Conservation (phyloP, 129 eudicot species). For the Chrysanthemum makinoi region DNA sequence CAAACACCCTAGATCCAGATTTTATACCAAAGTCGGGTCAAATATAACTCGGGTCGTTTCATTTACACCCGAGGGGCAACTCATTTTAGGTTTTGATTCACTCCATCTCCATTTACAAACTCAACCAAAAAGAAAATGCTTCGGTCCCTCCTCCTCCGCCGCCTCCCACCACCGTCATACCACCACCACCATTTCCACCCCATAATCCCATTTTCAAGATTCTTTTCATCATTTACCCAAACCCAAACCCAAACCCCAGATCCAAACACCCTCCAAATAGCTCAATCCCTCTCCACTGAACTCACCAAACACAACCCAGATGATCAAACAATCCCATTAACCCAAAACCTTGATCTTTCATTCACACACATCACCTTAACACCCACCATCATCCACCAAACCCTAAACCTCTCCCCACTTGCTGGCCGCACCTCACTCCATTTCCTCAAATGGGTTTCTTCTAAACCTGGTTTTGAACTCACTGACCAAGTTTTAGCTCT, state of each 20-base stretch:
- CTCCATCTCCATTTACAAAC: too few relatives aligned
- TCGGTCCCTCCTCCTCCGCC: too few relatives aligned
- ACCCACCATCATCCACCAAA: slow-evolving; percentile 39
- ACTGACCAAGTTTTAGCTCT: slow-evolving; percentile 51
- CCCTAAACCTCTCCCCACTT: slow-evolving; percentile 59
- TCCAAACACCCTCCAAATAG: slow-evolving; percentile 29
- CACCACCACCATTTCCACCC: too few relatives aligned
- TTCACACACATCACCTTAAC: slow-evolving; percentile 56
- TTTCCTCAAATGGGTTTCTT: slow-evolving; percentile 65
- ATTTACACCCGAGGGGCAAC: too few relatives aligned
- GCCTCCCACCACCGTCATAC: too few relatives aligned
- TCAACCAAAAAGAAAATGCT: too few relatives aligned
- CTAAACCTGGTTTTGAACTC: slow-evolving; percentile 43
- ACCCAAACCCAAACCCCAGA: not conserved
- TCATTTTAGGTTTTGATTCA: too few relatives aligned
- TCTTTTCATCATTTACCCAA: too few relatives aligned
- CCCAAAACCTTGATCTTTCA: slow-evolving; percentile 52
- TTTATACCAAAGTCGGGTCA: too few relatives aligned
- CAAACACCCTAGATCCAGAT: too few relatives aligned
- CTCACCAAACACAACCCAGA: slow-evolving; percentile 44
- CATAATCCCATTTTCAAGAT: too few relatives aligned
- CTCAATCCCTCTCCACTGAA: slow-evolving; percentile 59
- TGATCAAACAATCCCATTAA: slow-evolving; percentile 37
- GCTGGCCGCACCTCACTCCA: slow-evolving; percentile 66
- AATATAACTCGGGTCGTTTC: too few relatives aligned